A percentile compares a stretch with the other conserved stretches of the same genome.
These are phyloP conservation scores for Trichophaea hybrida DNA, from an alignment of 2,329 filamentous ascomycete genomes.

Conservation along the genomic window DNA sequence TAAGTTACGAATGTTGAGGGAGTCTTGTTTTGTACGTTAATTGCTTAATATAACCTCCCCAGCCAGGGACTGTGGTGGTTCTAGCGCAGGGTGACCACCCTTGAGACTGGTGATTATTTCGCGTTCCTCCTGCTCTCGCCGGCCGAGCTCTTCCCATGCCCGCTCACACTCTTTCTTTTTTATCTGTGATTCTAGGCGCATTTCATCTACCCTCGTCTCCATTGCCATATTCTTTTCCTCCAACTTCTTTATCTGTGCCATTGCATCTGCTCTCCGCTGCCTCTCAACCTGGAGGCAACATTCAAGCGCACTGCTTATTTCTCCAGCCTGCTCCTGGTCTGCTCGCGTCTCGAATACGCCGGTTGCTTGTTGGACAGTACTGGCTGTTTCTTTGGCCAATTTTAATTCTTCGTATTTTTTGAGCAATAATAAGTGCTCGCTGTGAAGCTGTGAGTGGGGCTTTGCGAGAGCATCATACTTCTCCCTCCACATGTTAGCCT, in stretches of 20 bases:
- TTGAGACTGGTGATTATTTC: constrained; percentile 75
- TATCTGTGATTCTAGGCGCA: constrained; percentile 84
- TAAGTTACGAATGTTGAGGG: too few species aligned
- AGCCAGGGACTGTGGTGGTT: too few species aligned
- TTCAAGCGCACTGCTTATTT: constrained; percentile 69
- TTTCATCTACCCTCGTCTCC: constrained; percentile 69
- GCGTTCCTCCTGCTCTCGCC: constrained; percentile 82
- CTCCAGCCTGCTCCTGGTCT: constrained; percentile 72
- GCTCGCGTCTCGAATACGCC: constrained; percentile 87
- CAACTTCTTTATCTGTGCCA: constrained; percentile 40
- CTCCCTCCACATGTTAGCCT: constrained; percentile 91
- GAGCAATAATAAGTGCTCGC: constrained; percentile 85
- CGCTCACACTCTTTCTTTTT: constrained; percentile 90
- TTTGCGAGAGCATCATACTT: constrained; percentile 97
- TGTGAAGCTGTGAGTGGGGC: constrained; percentile 86
- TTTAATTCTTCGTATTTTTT: constrained; percentile 95
- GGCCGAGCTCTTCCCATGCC: constrained; percentile 92
- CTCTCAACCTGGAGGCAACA: constrained; percentile 60
- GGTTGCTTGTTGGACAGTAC: constrained; percentile 91
- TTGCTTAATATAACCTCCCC: too few species aligned
- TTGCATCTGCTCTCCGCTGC: constrained; percentile 51
- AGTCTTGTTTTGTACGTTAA: too few species aligned
- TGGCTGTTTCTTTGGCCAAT: constrained; percentile 55
- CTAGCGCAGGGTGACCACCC: constrained; percentile 71
- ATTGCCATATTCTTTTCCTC: constrained; percentile 54